Conservation (phyloP, 441 rosid genomes). For the Euphorbia celastroides region DNA sequence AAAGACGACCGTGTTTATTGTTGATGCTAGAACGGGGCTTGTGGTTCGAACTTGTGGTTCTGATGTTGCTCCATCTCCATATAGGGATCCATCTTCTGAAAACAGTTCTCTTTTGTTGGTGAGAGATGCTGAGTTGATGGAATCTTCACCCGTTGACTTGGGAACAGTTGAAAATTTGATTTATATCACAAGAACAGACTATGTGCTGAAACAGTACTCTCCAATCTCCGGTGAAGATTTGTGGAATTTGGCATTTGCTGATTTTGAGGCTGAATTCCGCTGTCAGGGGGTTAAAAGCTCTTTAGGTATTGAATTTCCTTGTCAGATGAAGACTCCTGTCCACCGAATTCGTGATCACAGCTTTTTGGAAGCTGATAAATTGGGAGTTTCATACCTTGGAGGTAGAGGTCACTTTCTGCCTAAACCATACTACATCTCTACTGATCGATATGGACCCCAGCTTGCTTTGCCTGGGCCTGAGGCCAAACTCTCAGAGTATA, state of each 20-base stretch:
- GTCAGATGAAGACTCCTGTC: conserved; percentile 46
- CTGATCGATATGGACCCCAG: conserved; percentile 21
- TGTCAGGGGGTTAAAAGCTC: conserved; percentile 36
- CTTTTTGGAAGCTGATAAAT: conserved; percentile 33
- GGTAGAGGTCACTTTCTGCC: conserved; percentile 38
- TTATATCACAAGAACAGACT: conserved; percentile 66
- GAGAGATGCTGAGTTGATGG: conserved; percentile 41
- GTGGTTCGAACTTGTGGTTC: conserved; percentile 45
- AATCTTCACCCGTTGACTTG: conserved; percentile 30
- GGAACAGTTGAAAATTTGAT: conserved; percentile 36
- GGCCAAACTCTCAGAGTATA: conserved; percentile 23
- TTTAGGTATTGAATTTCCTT: conserved; percentile 36
- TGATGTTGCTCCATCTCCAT: conserved; percentile 31
- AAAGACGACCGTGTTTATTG: conserved; percentile 55
- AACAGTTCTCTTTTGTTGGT: conserved; percentile 35
- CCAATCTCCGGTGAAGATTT: conserved; percentile 52
- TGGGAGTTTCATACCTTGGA: conserved; percentile 22
- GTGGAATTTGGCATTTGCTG: conserved; percentile 81
- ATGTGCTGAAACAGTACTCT: conserved; percentile 55
- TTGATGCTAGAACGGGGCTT: conserved; percentile 69
- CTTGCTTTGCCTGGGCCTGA: conserved; percentile 53
- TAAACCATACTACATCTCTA: conserved; percentile 22
- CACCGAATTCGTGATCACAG: conserved; percentile 45
- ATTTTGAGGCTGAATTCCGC: conserved; percentile 69
- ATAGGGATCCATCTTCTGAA: conserved; percentile 25